Base-by-base conservation (phyloP, 768 basidiomycete species). In the Royoungia palumana region DNA sequence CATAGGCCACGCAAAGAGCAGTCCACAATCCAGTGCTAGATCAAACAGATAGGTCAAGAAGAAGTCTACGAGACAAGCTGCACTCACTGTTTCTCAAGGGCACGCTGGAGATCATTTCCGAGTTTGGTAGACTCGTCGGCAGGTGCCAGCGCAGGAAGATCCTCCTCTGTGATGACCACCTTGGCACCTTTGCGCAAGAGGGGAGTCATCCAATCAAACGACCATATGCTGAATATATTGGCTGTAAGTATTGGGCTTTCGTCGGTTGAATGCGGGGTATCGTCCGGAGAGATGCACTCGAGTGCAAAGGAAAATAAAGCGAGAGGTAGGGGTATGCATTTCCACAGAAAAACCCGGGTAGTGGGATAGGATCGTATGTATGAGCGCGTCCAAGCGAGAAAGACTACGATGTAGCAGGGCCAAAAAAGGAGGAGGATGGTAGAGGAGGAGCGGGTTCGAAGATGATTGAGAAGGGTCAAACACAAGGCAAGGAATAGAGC, bases 171-270 rank as follows among this genome's bases (percentile, higher is more conserved):
- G 49, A 97, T 83, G 62, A 78, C 82, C 45, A 79, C 69, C 6
- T 69, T 64, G 0, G 77, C 75, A 25, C 88, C 88, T 59, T 83
- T 84, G 56, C 72, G 75, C 81, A 94, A 78, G 16, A 93, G 76
- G 0, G 78, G 78, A 1, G 89, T 90, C 74, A 97, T 79, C 93
- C 93, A 98, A 0, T 74, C 70, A 62, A 97, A 98, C 1, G 82
- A 84, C 79, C 85, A 91, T 34, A 79, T 74, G 59, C 87, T 90
- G 63, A 83, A 94, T 19, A 92, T 70, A 62, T 91, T 94, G 16
- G 93, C 88, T 0, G 80, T 85, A 16, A 85, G 58, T 1, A 85
- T 68, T 0, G 93, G 93, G 60, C 72, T 87, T 60, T 92, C 89
- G 39, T 70, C 55, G 13, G 63, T 61, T 17, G 75, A 74, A 32